These are phyloP conservation scores for Bipolaris cookei DNA, from an alignment of 2,329 filamentous ascomycete species.

Conservation along the genomic window DNA sequence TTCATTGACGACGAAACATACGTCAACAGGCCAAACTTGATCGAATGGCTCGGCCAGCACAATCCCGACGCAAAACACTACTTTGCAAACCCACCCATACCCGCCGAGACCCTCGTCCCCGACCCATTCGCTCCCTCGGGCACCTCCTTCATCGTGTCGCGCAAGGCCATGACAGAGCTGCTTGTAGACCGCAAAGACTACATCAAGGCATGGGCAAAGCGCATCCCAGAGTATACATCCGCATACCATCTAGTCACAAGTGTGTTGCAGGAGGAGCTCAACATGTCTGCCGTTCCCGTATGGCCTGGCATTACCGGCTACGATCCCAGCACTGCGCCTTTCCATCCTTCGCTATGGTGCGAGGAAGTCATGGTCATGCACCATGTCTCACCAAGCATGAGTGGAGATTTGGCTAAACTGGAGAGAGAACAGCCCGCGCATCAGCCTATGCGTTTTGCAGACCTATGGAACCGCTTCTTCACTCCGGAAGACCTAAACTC, in stretches of 20 bases:
- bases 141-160: constrained; percentile 60
- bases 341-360: constrained; percentile 55
- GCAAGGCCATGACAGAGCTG: constrained; percentile 55
- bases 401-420: constrained; percentile 54
- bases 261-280: constrained; percentile 53
- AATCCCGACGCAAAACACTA: constrained; percentile 59
- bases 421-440: constrained; percentile 46
- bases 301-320: constrained; percentile 52
- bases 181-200: constrained; percentile 51
- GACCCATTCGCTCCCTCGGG: constrained; percentile 61
- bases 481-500: constrained; percentile 31
- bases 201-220: constrained; percentile 53
- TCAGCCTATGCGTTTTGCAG: constrained; percentile 34
- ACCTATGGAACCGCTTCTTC: constrained; percentile 40
- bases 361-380: constrained; percentile 47
- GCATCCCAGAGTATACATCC: constrained; percentile 57
- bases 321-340: constrained; percentile 44
- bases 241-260: constrained; percentile 60
- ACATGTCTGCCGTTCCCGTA: constrained; percentile 53
- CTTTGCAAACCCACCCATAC: constrained; percentile 54
- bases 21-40: constrained; percentile 60
- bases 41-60: constrained; percentile 60
- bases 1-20: constrained; percentile 67
- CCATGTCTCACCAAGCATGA: constrained; percentile 54
- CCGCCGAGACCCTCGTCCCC: constrained; percentile 29